Conservation (phyloP, 2,329 filamentous ascomycete genomes). For the Hypocreales sp. region DNA sequence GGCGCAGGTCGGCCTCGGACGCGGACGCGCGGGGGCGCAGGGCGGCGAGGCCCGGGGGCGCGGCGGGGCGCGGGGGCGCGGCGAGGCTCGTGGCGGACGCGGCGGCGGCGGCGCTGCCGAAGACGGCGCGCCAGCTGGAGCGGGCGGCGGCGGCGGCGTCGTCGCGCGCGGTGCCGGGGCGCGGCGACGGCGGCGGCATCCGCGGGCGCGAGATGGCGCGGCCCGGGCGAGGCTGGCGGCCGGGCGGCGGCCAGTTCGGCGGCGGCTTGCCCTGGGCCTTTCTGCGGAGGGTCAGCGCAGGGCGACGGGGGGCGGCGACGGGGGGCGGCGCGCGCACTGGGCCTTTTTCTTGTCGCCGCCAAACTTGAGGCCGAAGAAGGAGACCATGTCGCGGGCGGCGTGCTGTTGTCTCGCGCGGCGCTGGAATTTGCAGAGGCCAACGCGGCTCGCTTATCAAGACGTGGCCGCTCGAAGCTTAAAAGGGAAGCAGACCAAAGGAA, state of each 20-base stretch:
- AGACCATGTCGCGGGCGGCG: constrained; percentile 39
- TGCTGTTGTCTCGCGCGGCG: too few species aligned
- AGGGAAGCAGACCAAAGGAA: too few species aligned
- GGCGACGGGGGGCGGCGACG: too few species aligned
- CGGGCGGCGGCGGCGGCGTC: constrained; percentile 7
- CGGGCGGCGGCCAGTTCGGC: not conserved
- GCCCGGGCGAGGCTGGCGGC: too few species aligned
- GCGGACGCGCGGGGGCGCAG: too few species aligned
- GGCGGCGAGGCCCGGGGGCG: too few species aligned
- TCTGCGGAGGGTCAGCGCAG: constrained; percentile 5
- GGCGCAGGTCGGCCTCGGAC: constrained; percentile 23
- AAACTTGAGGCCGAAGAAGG: constrained; percentile 42
- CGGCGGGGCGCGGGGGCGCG: too few species aligned
- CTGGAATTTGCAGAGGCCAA: too few species aligned
- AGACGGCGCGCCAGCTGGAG: constrained; percentile 17
- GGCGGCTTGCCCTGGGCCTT: constrained; percentile 7
- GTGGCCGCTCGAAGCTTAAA: too few species aligned
- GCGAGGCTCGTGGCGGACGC: constrained; percentile 32
- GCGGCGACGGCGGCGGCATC: constrained; percentile 7
- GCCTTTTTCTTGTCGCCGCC: constrained; percentile 41
- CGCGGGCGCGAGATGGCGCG: constrained; percentile 20
- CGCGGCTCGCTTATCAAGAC: too few species aligned
- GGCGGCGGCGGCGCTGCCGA: constrained; percentile 19
- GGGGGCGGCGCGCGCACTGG: too few species aligned
- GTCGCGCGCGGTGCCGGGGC: too few species aligned